Evolutionary conservation across 1,284 basidiomycete species (phyloP).

Genomic region (Agaricales sp.): DNA sequence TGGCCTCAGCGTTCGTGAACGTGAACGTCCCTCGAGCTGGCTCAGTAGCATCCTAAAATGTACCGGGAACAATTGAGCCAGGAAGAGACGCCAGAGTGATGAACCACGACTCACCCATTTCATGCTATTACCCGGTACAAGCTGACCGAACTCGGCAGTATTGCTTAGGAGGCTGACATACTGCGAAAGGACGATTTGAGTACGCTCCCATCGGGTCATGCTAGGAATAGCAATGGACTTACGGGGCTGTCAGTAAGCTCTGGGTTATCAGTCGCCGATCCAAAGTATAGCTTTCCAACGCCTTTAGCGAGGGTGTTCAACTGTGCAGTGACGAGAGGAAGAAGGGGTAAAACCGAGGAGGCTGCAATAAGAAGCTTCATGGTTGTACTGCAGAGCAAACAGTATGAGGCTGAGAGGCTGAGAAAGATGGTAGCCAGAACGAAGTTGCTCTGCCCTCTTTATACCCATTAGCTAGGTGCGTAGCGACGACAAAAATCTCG

Average conservation of each 20-base stretch:
- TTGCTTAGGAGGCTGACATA: conserved; percentile 25
- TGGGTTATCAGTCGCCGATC: conserved; percentile 48
- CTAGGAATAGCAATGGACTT: conserved; percentile 23
- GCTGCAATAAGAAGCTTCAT: too few species aligned
- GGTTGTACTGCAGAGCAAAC: too few species aligned
- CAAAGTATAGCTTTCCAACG: conserved; percentile 48
- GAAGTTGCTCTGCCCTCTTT: too few species aligned
- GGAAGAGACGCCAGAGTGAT: too few species aligned
- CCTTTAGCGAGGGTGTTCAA: conserved; percentile 33
- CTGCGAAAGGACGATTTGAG: too few species aligned
- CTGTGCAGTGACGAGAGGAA: too few species aligned
- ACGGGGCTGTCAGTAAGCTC: conserved; percentile 35
- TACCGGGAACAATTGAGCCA: neutral
- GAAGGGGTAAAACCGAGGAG: too few species aligned
- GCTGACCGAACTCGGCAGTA: conserved; percentile 33
- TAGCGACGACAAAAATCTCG: too few species aligned
- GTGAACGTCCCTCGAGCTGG: conserved; percentile 17
- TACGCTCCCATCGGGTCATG: neutral
- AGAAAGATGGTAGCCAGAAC: too few species aligned
- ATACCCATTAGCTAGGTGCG: too few species aligned
- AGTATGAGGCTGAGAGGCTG: too few species aligned
- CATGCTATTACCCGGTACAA: conserved; percentile 45
- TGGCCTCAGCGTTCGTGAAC: conserved; percentile 16
- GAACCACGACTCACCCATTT: conserved; percentile 36
- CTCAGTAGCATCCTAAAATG: conserved; percentile 15